phyloP scores from a whole-genome alignment of 106 monocot species.

The Dactylorhiza incarnata region DNA sequence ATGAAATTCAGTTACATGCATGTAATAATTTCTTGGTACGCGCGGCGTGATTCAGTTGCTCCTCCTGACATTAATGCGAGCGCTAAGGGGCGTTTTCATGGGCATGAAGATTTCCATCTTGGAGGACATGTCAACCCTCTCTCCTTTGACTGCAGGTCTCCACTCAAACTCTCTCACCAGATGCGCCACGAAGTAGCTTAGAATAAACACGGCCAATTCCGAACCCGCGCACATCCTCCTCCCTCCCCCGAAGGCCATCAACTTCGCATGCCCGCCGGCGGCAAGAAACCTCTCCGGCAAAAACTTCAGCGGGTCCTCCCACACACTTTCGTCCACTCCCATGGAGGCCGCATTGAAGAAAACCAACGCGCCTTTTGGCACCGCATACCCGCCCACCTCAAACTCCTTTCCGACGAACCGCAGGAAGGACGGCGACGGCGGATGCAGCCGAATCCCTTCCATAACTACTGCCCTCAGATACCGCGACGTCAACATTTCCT shows the following conservation, averaged over 20 bases:
- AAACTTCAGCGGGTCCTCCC: slow-evolving; percentile 33
- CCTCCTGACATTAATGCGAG: no score
- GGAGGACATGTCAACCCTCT: slow-evolving; percentile 9
- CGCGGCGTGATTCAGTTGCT: no score
- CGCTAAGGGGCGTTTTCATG: no score
- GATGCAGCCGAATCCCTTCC: slow-evolving; percentile 32
- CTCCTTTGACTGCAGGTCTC: slow-evolving; percentile 1
- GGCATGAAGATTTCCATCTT: no score
- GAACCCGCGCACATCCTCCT: slow-evolving; percentile 16
- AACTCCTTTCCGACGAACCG: slow-evolving; percentile 24
- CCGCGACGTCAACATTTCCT: slow-evolving; percentile 20
- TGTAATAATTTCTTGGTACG: no score
- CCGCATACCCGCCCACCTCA: slow-evolving; percentile 21
- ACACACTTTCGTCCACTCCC: slow-evolving; percentile 21
- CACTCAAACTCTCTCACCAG: slow-evolving; percentile 16
- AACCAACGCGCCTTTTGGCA: slow-evolving; percentile 20
- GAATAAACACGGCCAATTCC: slow-evolving; percentile 7
- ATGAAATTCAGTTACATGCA: no score
- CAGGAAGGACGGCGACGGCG: slow-evolving; percentile 25
- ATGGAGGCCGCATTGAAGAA: slow-evolving; percentile 28
- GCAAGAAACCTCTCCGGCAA: slow-evolving; percentile 27
- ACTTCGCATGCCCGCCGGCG: slow-evolving; percentile 1
- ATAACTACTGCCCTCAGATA: slow-evolving; percentile 33
- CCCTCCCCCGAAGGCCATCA: slow-evolving; percentile 20
- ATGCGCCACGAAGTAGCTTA: slow-evolving; percentile 12